A percentile compares a stretch with the other conserved stretches of the same genome.
Conservation (phyloP, 202 grass and related monocot species). For the Carex arenaria region DNA sequence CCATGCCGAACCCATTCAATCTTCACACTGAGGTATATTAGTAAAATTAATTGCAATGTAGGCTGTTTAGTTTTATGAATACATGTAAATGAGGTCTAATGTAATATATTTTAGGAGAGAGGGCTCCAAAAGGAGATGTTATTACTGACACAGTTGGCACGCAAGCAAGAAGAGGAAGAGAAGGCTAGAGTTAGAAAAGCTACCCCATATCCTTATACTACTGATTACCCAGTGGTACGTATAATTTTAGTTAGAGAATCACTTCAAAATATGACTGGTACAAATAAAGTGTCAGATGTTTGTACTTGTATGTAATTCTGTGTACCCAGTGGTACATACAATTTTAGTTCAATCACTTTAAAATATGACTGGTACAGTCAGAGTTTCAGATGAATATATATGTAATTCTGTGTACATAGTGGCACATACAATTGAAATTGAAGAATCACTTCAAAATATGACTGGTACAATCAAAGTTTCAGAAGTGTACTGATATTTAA, state of each 20-base stretch:
- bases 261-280: not conserved
- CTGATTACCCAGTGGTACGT: constrained; percentile 87
- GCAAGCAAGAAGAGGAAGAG: constrained; percentile 72
- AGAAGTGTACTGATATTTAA: constrained; percentile 7
- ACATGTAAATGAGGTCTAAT: not conserved
- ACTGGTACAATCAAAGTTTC: not conserved
- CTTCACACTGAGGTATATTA: constrained; percentile 66
- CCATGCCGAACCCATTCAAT: constrained; percentile 83
- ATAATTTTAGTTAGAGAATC: not conserved
- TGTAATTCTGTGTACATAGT: not conserved
- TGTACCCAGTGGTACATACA: constrained; percentile 28
- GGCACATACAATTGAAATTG: constrained; percentile 27
- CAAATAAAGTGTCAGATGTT: not conserved
- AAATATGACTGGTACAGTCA: not conserved
- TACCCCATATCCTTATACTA: constrained; percentile 93
- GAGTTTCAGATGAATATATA: not conserved
- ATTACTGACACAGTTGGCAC: constrained; percentile 43
- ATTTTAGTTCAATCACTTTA: not conserved
- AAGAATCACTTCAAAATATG: constrained; percentile 3
- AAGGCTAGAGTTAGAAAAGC: constrained; percentile 67
- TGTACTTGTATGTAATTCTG: constrained; percentile 10
- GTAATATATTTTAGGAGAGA: constrained; percentile 53
- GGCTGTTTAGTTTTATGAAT: not conserved
- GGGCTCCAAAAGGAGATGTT: constrained; percentile 65
- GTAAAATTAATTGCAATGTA: constrained; percentile 15